Base-by-base conservation (phyloP, 352 stramenopile species). In the Phytophthora hybrid region DNA sequence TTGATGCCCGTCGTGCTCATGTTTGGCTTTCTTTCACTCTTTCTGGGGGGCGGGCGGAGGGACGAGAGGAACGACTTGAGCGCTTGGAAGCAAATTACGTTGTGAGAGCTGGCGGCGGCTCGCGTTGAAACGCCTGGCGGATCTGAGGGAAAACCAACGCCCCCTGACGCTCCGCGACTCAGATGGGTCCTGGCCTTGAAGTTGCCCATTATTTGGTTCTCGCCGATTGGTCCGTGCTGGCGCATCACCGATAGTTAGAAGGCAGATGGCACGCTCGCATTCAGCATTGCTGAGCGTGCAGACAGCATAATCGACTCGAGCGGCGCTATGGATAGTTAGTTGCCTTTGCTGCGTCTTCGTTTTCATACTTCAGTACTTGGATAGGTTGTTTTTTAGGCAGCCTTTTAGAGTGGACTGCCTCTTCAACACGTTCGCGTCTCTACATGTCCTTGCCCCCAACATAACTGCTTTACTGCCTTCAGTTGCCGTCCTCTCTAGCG, bases 141-240 rank as follows among this genome's bases (percentile, higher is more conserved):
- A 57, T 11, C 13, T 44, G 34, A 31, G 14, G 23, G 31, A 32
- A 78, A 81, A 76, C 74, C 39, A 58, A 67, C 69, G 69, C 60
- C 73, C 54, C 21, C 39, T 55, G 62, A 26, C 18, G 46, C 18
- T 14, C 46, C 11, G 8, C n/a, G 58, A 74, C 59, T 67, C 62
- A 57, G 52, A 69, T 76, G 39, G 51, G 19, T 68, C 60, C 72
- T 26, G 47, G 47, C 47, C 47, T 54, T 78, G 56, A 81, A 76
- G 71, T 78, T 76, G 64, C 41, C 19, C 13, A 26, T 55, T 65
- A 39, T 63, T 21, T 54, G 26, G 56, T 71, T 64, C 11, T 11
- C 31, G 23, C 21, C 29, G 18, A 91, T 91, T 91, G 83, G 83
- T 32, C 61, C 53, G 76, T 70, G 79, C 65, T 21, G 63, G 29